Conservation (phyloP, 495 filamentous ascomycete species). For the Aspergillus biplanus region DNA sequence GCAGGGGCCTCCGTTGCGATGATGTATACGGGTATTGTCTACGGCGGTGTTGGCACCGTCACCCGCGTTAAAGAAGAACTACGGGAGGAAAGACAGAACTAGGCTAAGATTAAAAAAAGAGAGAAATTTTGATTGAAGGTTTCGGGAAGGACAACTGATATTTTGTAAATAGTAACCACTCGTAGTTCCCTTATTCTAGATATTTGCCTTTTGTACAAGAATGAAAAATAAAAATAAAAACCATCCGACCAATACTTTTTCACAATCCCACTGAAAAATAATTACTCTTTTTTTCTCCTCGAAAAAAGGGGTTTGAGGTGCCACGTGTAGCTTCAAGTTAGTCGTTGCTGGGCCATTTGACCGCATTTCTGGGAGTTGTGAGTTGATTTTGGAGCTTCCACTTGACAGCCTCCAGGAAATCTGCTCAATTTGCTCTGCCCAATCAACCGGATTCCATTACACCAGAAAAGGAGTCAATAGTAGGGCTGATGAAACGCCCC, state of each 20-base stretch:
- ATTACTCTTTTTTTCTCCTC: too few relatives aligned
- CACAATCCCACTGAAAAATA: too few relatives aligned
- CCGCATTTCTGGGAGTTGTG: not conserved
- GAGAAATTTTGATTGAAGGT: too few relatives aligned
- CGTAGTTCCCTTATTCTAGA: too few relatives aligned
- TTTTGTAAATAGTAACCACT: too few relatives aligned
- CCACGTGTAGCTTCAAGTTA: not conserved
- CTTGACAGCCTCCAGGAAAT: not conserved
- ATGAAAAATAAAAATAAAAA: too few relatives aligned
- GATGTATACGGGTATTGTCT: conserved; percentile 82
- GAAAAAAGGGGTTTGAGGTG: not conserved
- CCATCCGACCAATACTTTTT: too few relatives aligned
- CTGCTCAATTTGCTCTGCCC: not conserved
- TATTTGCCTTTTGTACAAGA: too few relatives aligned
- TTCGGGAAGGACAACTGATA: too few relatives aligned
- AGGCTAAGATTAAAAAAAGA: not conserved
- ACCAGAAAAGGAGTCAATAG: not conserved
- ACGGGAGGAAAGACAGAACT: conserved; percentile 53
- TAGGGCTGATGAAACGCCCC: not conserved
- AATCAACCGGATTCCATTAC: not conserved
- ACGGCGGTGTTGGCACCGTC: conserved; percentile 83
- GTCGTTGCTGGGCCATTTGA: not conserved
- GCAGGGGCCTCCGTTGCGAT: conserved; percentile 87
- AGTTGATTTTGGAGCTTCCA: too few relatives aligned
- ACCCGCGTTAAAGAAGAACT: conserved; percentile 88